Evolutionary conservation across 495 filamentous ascomycete species (phyloP), one percentile per base, ranked within the genome.

Genomic region (Emericellopsis terricola): DNA sequence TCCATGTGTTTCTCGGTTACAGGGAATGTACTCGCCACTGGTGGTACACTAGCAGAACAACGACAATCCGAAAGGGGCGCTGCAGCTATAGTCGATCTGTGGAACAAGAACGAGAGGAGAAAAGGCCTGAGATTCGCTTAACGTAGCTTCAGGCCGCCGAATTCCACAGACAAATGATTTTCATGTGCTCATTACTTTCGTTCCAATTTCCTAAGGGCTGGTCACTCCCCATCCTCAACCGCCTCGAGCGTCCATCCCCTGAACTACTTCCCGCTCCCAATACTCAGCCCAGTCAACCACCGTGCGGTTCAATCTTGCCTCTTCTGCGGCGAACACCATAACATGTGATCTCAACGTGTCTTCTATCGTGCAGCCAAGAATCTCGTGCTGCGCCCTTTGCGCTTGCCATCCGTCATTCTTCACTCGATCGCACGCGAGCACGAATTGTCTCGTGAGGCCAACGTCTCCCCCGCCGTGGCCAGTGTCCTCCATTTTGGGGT

Each of bases 261-360:
- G 6, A 6, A 11, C 23, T 11, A 26, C 23, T 11, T 26, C 33
- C n/a, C 11, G 23, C n/a, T 52, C 48, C 81, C 83, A 94, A 87
- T 86, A 94, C 19, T 66, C 53, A 34, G 52, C 51, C 81, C 84
- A 94, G 38, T 71, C 65, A 0, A 96, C 55, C 19, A 87, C 73
- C 46, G 63, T 73, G 45, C 68, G 68, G 30, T 67, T 62, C 19
- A 51, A 56, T 36, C 91, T 64, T 11, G 87, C 83, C 45, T 92
- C 78, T 55, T 96, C 91, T 0, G 87, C 87, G 24, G 82, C 85
- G 59, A 93, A 96, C 2, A 94, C 89, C 56, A 89, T 72, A 1
- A 80, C 87, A 59, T 96, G 91, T 43, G 82, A 93, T 21, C 78
- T 65, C 11, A 97, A 68, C 5, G 73, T 69, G 44, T 96, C 91